Conservation (phyloP, 2,329 filamentous ascomycete species). For the Monilinia laxa region DNA sequence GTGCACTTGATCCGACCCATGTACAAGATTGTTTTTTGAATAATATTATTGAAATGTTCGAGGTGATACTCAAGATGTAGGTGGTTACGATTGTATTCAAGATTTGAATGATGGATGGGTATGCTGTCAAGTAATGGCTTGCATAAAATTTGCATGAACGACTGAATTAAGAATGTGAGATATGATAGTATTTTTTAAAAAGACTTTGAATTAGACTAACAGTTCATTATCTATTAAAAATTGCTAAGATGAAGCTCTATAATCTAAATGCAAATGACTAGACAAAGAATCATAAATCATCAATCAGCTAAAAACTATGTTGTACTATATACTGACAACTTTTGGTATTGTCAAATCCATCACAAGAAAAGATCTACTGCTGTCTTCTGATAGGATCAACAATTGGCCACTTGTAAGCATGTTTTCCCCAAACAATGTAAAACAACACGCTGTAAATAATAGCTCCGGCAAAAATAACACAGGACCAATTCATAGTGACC, state of each 20-base stretch:
- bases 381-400: constrained; percentile 29
- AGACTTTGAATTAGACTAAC: no score
- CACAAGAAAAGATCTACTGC: constrained; percentile 21
- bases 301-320: constrained; percentile 3
- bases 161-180: background rate
- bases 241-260: background rate
- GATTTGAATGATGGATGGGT: constrained; percentile 1
- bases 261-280: background rate
- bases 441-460: constrained; percentile 20
- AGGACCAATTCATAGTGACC: constrained; percentile 25
- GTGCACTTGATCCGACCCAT: background rate
- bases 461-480: constrained; percentile 20
- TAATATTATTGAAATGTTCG: background rate
- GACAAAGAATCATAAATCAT: background rate
- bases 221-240: background rate
- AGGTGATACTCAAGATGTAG: no score
- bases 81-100: background rate
- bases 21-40: background rate
- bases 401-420: constrained; percentile 49
- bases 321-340: constrained; percentile 2
- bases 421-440: constrained; percentile 31
- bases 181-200: background rate
- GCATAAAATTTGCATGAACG: background rate
- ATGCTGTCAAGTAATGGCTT: background rate
- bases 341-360: background rate